Evolutionary conservation across 1,284 basidiomycete genomes (phyloP).

Genomic region (Ceratobasidium sp.): DNA sequence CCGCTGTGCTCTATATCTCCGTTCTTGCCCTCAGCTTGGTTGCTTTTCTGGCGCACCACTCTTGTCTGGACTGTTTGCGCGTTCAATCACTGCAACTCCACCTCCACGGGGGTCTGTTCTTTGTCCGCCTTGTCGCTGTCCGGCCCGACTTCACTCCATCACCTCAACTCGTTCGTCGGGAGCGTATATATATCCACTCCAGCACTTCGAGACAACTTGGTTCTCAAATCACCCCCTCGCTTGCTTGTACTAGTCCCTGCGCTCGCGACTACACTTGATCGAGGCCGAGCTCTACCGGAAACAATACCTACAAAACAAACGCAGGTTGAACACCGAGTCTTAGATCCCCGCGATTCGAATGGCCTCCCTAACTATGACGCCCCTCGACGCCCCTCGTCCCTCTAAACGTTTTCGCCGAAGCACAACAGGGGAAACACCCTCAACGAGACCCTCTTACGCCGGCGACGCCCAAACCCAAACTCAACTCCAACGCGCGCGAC

Average conservation of each 20-base stretch:
- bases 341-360: conserved; percentile 26
- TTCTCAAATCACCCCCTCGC: conserved; percentile 31
- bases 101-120: too few relatives aligned
- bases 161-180: conserved; percentile 16
- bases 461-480: not conserved
- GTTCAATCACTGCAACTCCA: not conserved
- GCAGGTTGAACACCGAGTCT: conserved; percentile 8
- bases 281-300: conserved; percentile 9
- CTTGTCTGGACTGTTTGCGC: not conserved
- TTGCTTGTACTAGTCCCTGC: conserved; percentile 13
- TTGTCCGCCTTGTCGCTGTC: conserved; percentile 11
- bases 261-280: conserved; percentile 26
- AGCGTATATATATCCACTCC: conserved; percentile 2
- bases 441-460: not conserved
- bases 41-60: conserved; percentile 17
- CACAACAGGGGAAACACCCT: conserved; percentile 25
- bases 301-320: not conserved
- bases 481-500: conserved; percentile 12
- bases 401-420: conserved; percentile 34
- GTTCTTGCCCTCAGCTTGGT: conserved; percentile 1
- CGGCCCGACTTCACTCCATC: conserved; percentile 12
- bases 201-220: not conserved
- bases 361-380: conserved; percentile 31
- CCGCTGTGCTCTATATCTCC: not conserved
- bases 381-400: conserved; percentile 17